Evolutionary conservation across 2,329 filamentous ascomycete genomes (phyloP).

Genomic region (Cytospora paraplurivora): DNA sequence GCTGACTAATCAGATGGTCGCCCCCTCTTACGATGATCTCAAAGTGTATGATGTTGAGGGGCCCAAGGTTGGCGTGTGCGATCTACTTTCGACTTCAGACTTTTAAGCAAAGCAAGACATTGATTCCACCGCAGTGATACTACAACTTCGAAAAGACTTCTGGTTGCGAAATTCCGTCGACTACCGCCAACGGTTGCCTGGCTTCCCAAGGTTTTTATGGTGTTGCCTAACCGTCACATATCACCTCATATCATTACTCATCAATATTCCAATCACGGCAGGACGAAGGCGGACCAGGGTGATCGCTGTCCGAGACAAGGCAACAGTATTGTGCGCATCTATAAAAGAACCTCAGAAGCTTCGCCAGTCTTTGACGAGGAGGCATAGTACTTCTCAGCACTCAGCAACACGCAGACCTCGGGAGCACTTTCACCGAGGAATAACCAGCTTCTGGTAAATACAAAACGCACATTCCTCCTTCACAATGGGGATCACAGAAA

Average conservation of each 20-base stretch:
- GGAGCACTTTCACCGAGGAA: not conserved
- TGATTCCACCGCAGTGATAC: no score
- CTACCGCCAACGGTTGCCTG: not conserved
- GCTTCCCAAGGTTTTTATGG: not conserved
- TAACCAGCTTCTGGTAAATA: not conserved
- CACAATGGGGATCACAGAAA: conserved; percentile 31
- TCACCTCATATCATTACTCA: not conserved
- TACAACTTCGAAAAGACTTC: not conserved
- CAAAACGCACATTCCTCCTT: not conserved
- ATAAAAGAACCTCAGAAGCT: not conserved
- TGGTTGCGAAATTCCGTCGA: not conserved
- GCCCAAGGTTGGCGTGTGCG: no score
- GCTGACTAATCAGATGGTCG: conserved; percentile 14
- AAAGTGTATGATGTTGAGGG: no score
- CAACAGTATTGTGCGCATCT: not conserved
- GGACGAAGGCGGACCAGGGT: not conserved
- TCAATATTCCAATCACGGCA: no score
- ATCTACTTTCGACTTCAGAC: no score
- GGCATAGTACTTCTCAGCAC: not conserved
- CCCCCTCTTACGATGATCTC: no score
- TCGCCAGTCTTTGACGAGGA: not conserved
- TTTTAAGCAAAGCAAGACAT: not conserved
- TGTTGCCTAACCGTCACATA: not conserved
- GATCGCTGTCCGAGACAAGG: not conserved
- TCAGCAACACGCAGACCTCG: not conserved